phyloP scores from a whole-genome alignment of 139 green algal species.

The Chlorella vulgaris region DNA sequence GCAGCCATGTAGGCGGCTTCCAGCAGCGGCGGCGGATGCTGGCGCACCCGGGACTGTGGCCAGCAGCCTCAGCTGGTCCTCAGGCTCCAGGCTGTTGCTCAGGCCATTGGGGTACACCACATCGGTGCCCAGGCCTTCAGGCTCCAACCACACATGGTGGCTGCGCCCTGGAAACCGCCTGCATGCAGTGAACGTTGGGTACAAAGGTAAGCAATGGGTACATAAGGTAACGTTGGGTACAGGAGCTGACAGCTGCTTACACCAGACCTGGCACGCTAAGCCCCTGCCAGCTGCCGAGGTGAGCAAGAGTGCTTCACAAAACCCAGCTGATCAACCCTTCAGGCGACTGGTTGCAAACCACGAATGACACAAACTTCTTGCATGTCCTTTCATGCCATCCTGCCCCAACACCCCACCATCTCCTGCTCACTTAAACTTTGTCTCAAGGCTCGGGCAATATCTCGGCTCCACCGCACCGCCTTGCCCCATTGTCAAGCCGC shows the following conservation, averaged over 20 bases:
- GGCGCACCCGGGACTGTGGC: slow-evolving; percentile 46
- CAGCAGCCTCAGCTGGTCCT: slow-evolving; percentile 56
- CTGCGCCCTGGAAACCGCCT: slow-evolving; percentile 57
- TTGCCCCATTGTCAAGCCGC: slow-evolving; percentile 24
- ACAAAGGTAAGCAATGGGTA: no score
- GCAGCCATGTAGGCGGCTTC: no score
- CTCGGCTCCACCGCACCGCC: slow-evolving; percentile 55
- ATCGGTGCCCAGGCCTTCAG: slow-evolving; percentile 55
- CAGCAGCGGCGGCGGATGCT: neutral
- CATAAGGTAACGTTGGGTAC: no score
- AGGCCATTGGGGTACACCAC: slow-evolving; percentile 71
- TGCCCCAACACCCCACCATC: no score
- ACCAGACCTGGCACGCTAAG: no score
- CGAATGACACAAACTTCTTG: no score
- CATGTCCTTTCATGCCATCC: no score
- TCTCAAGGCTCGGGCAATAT: slow-evolving; percentile 68
- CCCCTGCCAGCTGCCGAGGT: no score
- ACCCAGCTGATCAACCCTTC: no score
- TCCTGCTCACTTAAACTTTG: slow-evolving; percentile 52
- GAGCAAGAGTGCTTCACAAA: no score
- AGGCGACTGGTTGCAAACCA: no score
- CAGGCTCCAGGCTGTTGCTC: slow-evolving; percentile 56
- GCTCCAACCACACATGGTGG: slow-evolving; percentile 72
- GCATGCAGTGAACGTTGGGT: neutral
- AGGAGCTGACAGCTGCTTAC: no score